Conservation (phyloP, 257 asterid species). For the Henckelia pumila region DNA sequence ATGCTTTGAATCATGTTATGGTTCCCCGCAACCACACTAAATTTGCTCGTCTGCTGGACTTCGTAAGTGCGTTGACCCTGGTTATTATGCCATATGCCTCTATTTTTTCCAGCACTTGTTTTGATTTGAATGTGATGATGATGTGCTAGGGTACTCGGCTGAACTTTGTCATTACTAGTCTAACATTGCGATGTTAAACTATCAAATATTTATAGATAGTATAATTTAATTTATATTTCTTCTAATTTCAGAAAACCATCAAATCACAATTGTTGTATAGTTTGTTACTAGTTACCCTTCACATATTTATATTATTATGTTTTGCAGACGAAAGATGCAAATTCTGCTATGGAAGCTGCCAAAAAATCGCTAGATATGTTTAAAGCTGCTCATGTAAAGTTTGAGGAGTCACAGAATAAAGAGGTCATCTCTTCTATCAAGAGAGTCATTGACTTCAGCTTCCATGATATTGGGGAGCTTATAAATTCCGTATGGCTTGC, state of each 20-base stretch:
- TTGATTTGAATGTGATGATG: constrained; percentile 11
- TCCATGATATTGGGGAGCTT: constrained; percentile 70
- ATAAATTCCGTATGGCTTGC: constrained; percentile 56
- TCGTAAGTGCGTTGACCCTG: constrained; percentile 55
- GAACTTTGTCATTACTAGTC: not conserved
- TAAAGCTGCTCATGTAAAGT: constrained; percentile 54
- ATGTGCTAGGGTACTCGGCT: not conserved
- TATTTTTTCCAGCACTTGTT: constrained; percentile 3
- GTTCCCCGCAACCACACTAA: constrained; percentile 60
- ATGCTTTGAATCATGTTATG: constrained; percentile 52
- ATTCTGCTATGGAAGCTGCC: constrained; percentile 89
- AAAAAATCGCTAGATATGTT: constrained; percentile 56
- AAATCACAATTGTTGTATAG: not conserved
- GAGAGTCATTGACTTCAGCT: constrained; percentile 72
- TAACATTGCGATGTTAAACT: no score
- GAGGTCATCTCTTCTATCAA: constrained; percentile 58
- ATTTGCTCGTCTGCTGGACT: constrained; percentile 73
- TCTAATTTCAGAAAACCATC: not conserved
- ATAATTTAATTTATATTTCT: not conserved
- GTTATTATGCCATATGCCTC: constrained; percentile 17
- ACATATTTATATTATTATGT: not conserved
- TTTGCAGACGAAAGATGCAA: constrained; percentile 64
- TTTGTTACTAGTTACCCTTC: not conserved
- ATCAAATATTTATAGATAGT: no score
- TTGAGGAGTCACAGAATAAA: constrained; percentile 50